phyloP scores from a whole-genome alignment of 1,284 basidiomycete species.

The Tylopilus orsonianus region DNA sequence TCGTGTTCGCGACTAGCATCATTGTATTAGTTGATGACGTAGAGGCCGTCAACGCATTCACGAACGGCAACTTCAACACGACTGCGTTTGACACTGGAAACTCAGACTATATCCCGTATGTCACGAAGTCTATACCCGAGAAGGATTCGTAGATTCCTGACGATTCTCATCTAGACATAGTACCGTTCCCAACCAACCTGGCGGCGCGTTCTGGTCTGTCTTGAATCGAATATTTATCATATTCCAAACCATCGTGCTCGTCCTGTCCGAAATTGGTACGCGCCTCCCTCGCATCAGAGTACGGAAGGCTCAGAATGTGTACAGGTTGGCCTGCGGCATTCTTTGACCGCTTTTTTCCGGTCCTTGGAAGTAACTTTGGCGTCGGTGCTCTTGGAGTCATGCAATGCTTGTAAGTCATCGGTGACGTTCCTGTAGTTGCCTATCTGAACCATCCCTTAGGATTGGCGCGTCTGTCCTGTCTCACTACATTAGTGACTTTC shows the following conservation, averaged over 20 bases:
- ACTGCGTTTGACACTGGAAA: slow-evolving; percentile 38
- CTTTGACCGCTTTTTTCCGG: slow-evolving; percentile 81
- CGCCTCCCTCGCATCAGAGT: neutral
- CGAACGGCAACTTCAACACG: slow-evolving; percentile 37
- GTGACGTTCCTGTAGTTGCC: neutral
- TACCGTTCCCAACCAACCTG: slow-evolving; percentile 84
- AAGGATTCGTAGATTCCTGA: neutral
- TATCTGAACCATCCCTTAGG: slow-evolving; percentile 28
- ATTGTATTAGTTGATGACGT: slow-evolving; percentile 79
- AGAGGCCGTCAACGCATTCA: slow-evolving; percentile 70
- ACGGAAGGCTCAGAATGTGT: slow-evolving; percentile 29
- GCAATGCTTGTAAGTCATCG: slow-evolving; percentile 64
- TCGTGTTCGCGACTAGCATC: slow-evolving; percentile 77
- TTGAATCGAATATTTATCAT: slow-evolving; percentile 81
- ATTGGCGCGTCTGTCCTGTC: slow-evolving; percentile 81
- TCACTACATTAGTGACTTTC: slow-evolving; percentile 76
- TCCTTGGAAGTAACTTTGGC: slow-evolving; percentile 81
- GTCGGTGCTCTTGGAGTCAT: slow-evolving; percentile 81
- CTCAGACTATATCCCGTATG: slow-evolving; percentile 76
- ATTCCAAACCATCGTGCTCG: slow-evolving; percentile 70
- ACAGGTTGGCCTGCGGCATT: slow-evolving; percentile 68
- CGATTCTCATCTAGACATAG: slow-evolving; percentile 47
- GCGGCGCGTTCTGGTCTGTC: slow-evolving; percentile 85
- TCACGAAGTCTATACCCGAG: slow-evolving; percentile 10
- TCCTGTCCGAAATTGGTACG: slow-evolving; percentile 54